Percentiles rank a stretch among this genome's conserved stretches.
phyloP scores from a whole-genome alignment of 192 early-diverging fungal species.

The Lobosporangium transversale region DNA sequence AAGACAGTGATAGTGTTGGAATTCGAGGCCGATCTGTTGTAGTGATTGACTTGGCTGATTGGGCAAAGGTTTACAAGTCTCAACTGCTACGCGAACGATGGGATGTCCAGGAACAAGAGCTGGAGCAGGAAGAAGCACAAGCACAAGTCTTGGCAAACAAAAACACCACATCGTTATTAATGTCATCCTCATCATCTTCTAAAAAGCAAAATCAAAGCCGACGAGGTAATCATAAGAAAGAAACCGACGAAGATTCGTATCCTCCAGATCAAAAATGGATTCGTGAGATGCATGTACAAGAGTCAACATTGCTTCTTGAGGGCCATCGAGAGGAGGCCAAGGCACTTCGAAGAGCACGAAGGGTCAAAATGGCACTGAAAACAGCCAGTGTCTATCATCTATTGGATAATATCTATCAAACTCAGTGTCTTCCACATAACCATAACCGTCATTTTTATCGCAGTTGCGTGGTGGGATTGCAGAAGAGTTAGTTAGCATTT shows the following conservation, averaged over 20 bases:
- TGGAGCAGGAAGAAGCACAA: neutral
- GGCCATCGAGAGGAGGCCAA: neutral
- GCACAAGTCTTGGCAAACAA: too few species aligned
- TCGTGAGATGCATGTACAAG: neutral
- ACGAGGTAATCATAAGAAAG: neutral
- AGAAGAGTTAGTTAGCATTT: too few species aligned
- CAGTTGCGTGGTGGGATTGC: too few species aligned
- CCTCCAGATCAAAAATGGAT: neutral
- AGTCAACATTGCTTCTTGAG: constrained; percentile 1
- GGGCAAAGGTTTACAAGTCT: neutral
- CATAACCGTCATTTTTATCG: too few species aligned
- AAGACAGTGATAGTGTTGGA: too few species aligned
- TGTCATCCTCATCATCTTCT: too few species aligned
- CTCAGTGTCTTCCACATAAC: too few species aligned
- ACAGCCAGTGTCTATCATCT: too few species aligned
- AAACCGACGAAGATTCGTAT: neutral
- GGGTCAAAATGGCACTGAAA: neutral
- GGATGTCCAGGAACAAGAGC: neutral
- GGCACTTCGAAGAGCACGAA: neutral
- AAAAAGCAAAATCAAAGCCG: neutral
- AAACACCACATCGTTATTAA: too few species aligned
- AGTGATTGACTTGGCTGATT: neutral
- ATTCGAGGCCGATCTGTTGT: too few species aligned
- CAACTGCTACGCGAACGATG: neutral
- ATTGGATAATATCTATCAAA: too few species aligned